Percentiles rank a stretch among this genome's conserved stretches.
Conservation (phyloP, 345 rosid species). For the Dipteronia dyeriana region DNA sequence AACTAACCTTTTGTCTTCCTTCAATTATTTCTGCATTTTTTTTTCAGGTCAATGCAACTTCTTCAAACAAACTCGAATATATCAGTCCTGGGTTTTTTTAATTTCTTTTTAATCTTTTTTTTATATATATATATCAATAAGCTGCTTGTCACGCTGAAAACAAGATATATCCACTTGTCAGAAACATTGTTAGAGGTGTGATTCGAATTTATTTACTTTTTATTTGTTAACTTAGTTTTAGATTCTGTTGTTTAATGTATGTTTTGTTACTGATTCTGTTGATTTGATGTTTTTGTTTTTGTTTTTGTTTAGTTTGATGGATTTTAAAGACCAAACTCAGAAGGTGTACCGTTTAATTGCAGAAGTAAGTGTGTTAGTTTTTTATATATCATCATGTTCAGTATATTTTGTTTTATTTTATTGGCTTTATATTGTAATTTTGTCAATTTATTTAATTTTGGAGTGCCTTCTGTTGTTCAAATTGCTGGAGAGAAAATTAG, state of each 20-base stretch:
- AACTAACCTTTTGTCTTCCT: not conserved
- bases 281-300: not conserved
- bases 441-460: not conserved
- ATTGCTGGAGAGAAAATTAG: not conserved
- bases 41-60: not conserved
- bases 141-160: not conserved
- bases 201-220: not conserved
- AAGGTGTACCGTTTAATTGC: constrained; percentile 5
- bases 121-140: too few relatives aligned
- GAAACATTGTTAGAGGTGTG: not conserved
- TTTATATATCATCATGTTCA: not conserved
- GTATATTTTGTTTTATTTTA: not conserved
- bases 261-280: not conserved
- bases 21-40: not conserved
- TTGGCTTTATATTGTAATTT: not conserved
- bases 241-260: not conserved
- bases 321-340: constrained; percentile 23
- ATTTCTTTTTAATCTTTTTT: not conserved
- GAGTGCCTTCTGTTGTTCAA: not conserved
- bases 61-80: not conserved
- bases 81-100: not conserved
- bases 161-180: not conserved
- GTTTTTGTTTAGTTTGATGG: constrained; percentile 30
- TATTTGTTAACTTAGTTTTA: not conserved
- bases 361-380: constrained; percentile 22